Evolutionary conservation across 1,284 basidiomycete genomes (phyloP), one percentile per base, ranked within the genome.

Genomic region (Pseudozyma thailandica): DNA sequence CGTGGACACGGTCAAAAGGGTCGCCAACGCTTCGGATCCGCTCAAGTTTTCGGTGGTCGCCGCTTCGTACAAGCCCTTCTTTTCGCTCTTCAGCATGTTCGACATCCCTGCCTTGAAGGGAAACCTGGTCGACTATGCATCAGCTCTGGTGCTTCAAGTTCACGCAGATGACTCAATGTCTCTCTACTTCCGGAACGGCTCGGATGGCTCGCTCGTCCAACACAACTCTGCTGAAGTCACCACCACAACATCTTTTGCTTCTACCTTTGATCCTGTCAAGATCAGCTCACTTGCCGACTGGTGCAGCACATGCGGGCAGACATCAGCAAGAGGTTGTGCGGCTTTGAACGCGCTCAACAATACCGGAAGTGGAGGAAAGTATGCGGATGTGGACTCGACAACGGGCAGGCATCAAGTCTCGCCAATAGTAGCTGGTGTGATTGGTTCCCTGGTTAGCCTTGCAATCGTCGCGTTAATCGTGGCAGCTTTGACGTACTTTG

Each of bases 51-150:
- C 89, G 80, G 84, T 92, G 69, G 86, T 92, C 76, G 72, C 61
- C 82, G 90, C 90, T 21, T 90, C 90, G 71, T 93, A 93, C 86
- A 92, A 93, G 83, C 90, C 92, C 27, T 91, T 93, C 87, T 89
- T 93, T 77, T 92, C 91, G 15, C 86, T 93, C 81, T 90, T 92
- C 88, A 88, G 90, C 82, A 88, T 92, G 84, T 54, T 72, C 53
- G 58, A 61, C 30, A 55, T 77, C 26, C 48, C 49, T 6, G 28
- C 39, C 0, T 39, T 79, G 30, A 27, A 60, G 52, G 44, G 38
- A 30, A 82, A 54, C 31, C 51, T 76, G 89, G 91, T 92, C 76
- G 87, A 92, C 84, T 93, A 88, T 76, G 90, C 90, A 1, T 90
- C 90, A 45, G 89, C 90, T 20, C 83, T 92, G 46, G 89, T 89